Percentiles rank a stretch among this genome's conserved stretches.
phyloP scores from a whole-genome alignment of 139 green algal species.

The Chlamydomonas urium region DNA sequence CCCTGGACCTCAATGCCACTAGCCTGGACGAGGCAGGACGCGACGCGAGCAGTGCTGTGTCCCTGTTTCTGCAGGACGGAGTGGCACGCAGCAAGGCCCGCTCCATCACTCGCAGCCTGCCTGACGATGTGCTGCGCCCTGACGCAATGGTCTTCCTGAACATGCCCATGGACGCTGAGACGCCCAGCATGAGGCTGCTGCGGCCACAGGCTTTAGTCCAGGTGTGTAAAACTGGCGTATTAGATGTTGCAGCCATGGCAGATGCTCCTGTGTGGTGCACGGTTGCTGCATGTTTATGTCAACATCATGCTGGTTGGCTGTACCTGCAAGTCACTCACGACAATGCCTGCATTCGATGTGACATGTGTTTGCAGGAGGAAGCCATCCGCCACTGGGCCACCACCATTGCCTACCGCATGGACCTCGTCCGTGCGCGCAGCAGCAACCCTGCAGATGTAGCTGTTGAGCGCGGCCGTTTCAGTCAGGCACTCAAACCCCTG shows the following conservation, averaged over 20 bases:
- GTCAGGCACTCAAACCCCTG: constrained; percentile 36
- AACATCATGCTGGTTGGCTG: too few relatives aligned
- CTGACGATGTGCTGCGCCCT: background rate
- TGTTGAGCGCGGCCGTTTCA: constrained; percentile 47
- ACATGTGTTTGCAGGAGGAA: constrained; percentile 62
- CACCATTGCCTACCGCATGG: constrained; percentile 53
- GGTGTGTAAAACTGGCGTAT: background rate
- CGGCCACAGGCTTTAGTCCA: constrained; percentile 47
- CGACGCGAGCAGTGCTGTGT: constrained; percentile 17
- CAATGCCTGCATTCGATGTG: too few relatives aligned
- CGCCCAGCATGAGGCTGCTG: constrained; percentile 57
- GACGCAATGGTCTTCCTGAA: constrained; percentile 54
- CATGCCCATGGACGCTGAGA: constrained; percentile 71
- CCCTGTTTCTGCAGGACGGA: constrained; percentile 30
- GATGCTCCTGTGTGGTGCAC: too few relatives aligned
- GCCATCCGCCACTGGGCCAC: constrained; percentile 52
- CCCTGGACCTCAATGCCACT: constrained; percentile 28
- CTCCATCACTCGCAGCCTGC: background rate
- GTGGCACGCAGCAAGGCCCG: background rate
- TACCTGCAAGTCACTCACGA: too few relatives aligned
- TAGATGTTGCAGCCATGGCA: too few relatives aligned
- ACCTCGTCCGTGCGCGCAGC: constrained; percentile 49
- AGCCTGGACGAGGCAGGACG: constrained; percentile 5
- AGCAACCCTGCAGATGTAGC: constrained; percentile 20
- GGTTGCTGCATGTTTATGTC: too few relatives aligned